Base-by-base conservation (phyloP, 1,139 yeast genomes). In the Arxiozyma bovina region DNA sequence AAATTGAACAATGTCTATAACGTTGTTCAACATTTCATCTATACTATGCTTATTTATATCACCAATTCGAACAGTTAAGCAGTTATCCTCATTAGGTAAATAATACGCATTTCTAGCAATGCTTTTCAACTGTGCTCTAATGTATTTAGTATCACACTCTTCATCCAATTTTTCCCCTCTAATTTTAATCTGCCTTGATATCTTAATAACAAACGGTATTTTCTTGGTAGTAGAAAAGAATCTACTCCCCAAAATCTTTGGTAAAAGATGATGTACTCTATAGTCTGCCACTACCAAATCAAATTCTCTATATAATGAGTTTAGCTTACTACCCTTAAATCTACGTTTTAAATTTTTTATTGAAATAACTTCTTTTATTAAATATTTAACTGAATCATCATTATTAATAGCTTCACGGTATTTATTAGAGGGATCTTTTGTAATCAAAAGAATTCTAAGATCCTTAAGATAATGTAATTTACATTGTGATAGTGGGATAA, bases 261-360 rank as follows among this genome's bases (percentile, higher is more conserved):
- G 86, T 43, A 85, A 69, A 38, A 81, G 71, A 59, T 79, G 80
- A 60, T 81, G 82, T 3, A 85, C 77, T 56, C 91, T 71, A 55
- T 80, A 78, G 68, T 86, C 93, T 5, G 85, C 81, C 18, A 85
- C 74, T 1, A 85, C 74, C n/a, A 82, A 59, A 63, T 85, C 93
- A 63, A 77, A 81, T 50, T 84, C 87, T 57, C 78, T 78, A 63
- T 73, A 81, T 2, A 83, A 60, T 51, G 75, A 76, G 53, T 73
- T 72, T 43, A 77, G 70, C 56, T 75, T 77, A 1, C 76, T 70
- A 51, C 77, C 78, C 48, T 71, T 72, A 25, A 77, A 73, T 40
- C 80, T 66, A 45, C 74, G 70, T 63, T 76, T 80, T 54, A 85
- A 63, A 61, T 79, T 83, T 60, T 80, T 81, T 48, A 83, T 70